A percentile compares a stretch with the other conserved stretches of the same genome.
Evolutionary conservation across 345 rosid species (phyloP).

Genomic region (Pistacia atlantica): DNA sequence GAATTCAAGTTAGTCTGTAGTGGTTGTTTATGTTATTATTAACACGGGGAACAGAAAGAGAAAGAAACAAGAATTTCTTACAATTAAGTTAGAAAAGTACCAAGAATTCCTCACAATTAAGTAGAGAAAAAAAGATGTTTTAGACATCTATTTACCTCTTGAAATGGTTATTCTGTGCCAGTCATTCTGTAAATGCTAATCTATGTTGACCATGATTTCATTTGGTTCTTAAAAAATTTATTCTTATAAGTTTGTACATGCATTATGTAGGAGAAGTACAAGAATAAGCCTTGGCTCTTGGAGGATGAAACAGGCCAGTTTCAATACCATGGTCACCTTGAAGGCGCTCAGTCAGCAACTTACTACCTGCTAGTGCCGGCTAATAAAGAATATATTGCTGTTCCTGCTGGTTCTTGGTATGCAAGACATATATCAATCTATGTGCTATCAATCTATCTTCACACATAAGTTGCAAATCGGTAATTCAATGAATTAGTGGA

Average conservation of each 20-base stretch:
- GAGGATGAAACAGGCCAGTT: conserved; percentile 97
- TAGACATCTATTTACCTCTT: too few relatives aligned
- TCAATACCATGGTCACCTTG: conserved; percentile 92
- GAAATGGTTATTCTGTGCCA: too few relatives aligned
- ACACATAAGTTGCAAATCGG: not conserved
- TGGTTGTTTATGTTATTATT: not conserved
- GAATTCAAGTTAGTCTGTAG: not conserved
- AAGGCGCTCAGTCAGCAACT: conserved; percentile 96
- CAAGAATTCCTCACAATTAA: too few relatives aligned
- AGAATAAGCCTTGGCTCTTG: conserved; percentile 92
- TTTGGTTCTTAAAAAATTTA: not conserved
- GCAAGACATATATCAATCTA: conserved; percentile 8
- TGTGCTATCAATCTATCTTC: too few relatives aligned
- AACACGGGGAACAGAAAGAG: too few relatives aligned
- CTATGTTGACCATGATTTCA: not conserved
- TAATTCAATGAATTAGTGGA: not conserved
- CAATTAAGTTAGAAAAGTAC: too few relatives aligned
- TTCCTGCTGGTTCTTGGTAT: conserved; percentile 98
- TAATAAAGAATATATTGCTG: conserved; percentile 81
- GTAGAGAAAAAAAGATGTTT: too few relatives aligned
- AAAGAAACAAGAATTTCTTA: too few relatives aligned
- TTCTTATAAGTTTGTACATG: conserved; percentile 2
- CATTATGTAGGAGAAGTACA: conserved; percentile 71
- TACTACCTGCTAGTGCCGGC: conserved; percentile 86
- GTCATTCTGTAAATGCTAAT: not conserved